Evolutionary conservation across 495 filamentous ascomycete genomes (phyloP).

Genomic region (Tuber indicum): DNA sequence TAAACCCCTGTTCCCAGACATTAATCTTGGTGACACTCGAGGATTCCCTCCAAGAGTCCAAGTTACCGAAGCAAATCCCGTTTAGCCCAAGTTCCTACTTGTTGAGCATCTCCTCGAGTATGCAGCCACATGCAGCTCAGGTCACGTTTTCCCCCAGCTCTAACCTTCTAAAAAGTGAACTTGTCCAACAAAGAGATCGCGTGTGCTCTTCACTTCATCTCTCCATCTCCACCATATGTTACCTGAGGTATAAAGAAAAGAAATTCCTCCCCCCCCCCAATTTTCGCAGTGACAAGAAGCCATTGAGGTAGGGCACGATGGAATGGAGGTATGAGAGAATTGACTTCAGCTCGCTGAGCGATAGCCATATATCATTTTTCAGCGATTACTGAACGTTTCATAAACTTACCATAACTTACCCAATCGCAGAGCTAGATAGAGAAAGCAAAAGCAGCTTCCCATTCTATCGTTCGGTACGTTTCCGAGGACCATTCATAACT

Average conservation of each 20-base stretch:
- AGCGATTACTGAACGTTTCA: neutral
- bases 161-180: neutral
- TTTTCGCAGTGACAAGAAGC: neutral
- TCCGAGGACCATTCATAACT: neutral
- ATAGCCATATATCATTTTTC: neutral
- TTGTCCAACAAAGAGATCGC: neutral
- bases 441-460: conserved; percentile 1
- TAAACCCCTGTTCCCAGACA: conserved; percentile 13
- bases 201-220: neutral
- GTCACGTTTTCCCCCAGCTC: conserved; percentile 31
- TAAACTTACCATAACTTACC: neutral
- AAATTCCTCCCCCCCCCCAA: neutral
- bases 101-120: neutral
- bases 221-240: neutral
- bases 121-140: conserved; percentile 22
- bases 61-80: conserved; percentile 25
- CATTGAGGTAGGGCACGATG: neutral
- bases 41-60: neutral
- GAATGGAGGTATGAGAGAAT: neutral
- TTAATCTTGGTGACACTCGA: neutral
- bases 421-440: neutral
- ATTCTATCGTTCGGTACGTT: neutral
- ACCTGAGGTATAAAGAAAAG: neutral
- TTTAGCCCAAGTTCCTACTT: conserved; percentile 16
- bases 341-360: neutral